Base-by-base conservation (phyloP, 2,329 filamentous ascomycete species). In the Lecanicillium sp. region DNA sequence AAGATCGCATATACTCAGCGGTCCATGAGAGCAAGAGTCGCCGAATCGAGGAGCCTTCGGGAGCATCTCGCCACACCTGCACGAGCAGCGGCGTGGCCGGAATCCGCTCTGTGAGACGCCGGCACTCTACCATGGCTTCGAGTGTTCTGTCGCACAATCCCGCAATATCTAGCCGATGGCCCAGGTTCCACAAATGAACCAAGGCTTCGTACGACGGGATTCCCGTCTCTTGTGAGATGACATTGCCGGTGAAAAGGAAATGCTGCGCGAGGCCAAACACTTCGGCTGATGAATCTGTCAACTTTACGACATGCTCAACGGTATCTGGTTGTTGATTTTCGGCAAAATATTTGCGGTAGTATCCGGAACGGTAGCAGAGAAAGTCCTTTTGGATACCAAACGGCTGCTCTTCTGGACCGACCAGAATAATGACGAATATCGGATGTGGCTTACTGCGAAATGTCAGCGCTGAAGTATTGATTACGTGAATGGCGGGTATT, bases 301-400 rank as follows among this genome's bases (percentile, higher is more conserved):
- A 63, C 32, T 56, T 65, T 18, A 76, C 63, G 15, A 76, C 52
- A 28, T 68, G 57, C 50, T 77, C 73, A 8, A 77, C 50, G 9
- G 60, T 55, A 16, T 67, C 53, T 3, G 62, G 53, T 13, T 47
- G 43, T 12, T 49, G 43, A 22, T 53, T 50, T 27, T 55, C 51
- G 27, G 51, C 54, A 33, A 78, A 75, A 41, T 68, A 57, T 3
- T 60, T 51, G 5, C 58, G 58, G 47, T 72, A 78, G 48, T 63
- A 66, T 3, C 57, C 49, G 8, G 71, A 76, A 45, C 68, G 68
- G 20, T 66, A 59, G 44, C 70, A 73, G 17, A 79, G 58, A 40
- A 77, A 75, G 51, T 78, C 70, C 43, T 73, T 75, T 43, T 78
- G 75, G 11, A 79, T 65, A 9, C 69, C 72, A 47, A 77, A 79